Evolutionary conservation across 768 basidiomycete species (phyloP), one percentile per base, ranked within the genome.

Genomic region (Leccinum imitatum): DNA sequence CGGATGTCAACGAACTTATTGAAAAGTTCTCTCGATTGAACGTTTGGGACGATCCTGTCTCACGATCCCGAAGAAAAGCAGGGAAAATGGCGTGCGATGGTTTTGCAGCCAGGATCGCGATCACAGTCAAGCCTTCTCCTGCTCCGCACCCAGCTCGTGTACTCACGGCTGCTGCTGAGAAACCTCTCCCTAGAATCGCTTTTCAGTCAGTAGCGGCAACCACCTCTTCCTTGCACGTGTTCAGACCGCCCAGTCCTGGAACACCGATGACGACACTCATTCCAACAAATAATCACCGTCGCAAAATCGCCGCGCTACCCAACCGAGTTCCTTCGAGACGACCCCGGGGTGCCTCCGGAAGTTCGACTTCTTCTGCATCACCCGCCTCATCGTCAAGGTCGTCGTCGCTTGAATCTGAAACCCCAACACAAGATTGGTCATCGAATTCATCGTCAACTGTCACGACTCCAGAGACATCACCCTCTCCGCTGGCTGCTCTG

Each of bases 271-370:
- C 55, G 6, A 69, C 67, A 15, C 64, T 66, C 4, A 21, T 66
- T 1, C 64, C 60, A 9, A 51, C 44, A 25, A 39, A 17, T 4
- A 9, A 14, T 11, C 21, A 15, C 15, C 61, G 39, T 50, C 52
- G 56, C 21, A 72, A 74, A 59, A 54, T 65, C 23, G 64, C 67
- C 17, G 63, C 60, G 10, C 59, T 72, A 50, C 73, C 72, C 8
- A 71, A 57, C 48, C 70, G 73, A n/a, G 60, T 64, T 2, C 73
- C 71, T 10, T 58, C 63, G 13, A 46, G 61, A 14, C 17, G 17
- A 41, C 19, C 23, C 21, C 21, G 23, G n/a, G 30, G 21, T 33
- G 21, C 27, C 8, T 44, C 25, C 21, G 41, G 17, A 35, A 14
- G 47, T 27, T 52, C 27, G 23, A 44, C 14, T 14, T 31, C 27